phyloP scores from a whole-genome alignment of 371 early-diverging fungal genomes.

The Syncephalastrum racemosum region DNA sequence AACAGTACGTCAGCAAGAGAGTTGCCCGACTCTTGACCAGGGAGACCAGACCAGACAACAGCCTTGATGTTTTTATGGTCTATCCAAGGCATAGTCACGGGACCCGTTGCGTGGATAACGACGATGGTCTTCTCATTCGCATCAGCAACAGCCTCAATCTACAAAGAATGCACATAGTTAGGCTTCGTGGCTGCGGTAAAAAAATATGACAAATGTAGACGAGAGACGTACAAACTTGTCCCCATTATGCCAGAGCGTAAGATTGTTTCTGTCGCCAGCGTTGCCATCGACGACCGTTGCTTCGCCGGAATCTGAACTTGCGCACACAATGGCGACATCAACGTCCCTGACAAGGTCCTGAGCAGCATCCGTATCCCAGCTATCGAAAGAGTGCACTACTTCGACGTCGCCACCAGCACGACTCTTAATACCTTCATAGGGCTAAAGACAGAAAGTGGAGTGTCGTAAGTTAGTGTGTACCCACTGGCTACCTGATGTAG shows the following conservation, averaged over 20 bases:
- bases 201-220: not conserved
- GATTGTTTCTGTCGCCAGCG: conserved; percentile 53
- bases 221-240: conserved; percentile 43
- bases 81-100: conserved; percentile 48
- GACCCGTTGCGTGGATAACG: conserved; percentile 46
- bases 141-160: conserved; percentile 44
- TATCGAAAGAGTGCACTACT: conserved; percentile 16
- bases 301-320: conserved; percentile 58
- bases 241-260: conserved; percentile 58
- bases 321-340: conserved; percentile 62
- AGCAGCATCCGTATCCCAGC: conserved; percentile 33
- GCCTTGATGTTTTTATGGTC: conserved; percentile 44
- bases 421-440: conserved; percentile 35
- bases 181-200: no score
- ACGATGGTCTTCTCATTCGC: conserved; percentile 44
- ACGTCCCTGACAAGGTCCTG: conserved; percentile 32
- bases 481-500: no score
- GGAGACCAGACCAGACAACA: conserved; percentile 39
- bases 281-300: conserved; percentile 36
- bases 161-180: not conserved
- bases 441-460: conserved; percentile 16
- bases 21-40: conserved; percentile 53
- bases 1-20: conserved; percentile 51
- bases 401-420: conserved; percentile 31
- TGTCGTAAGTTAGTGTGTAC: not conserved